Conservation (phyloP, 2,329 filamentous ascomycete species). For the Malbranchea zuffiana region DNA sequence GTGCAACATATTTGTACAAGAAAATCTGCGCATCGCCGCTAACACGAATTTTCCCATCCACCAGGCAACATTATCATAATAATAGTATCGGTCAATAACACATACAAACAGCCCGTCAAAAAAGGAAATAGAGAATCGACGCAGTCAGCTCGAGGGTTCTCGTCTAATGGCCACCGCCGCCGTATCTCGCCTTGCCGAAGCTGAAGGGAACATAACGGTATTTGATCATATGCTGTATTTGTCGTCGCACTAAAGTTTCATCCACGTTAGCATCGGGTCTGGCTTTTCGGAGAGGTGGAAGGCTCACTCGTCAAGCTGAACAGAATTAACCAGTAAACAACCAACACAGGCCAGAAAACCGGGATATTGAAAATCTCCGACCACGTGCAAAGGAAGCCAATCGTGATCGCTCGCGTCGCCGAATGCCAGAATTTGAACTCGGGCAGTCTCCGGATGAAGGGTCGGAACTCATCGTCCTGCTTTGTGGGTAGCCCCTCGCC, state of each 20-base stretch:
- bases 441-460: slow-evolving; percentile 87
- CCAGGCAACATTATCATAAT: no score
- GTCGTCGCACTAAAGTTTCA: slow-evolving; percentile 71
- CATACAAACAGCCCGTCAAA: no score
- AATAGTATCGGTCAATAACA: no score
- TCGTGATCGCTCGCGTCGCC: slow-evolving; percentile 73
- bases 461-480: slow-evolving; percentile 93
- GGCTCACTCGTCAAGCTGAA: slow-evolving; percentile 84
- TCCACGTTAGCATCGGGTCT: slow-evolving; percentile 5
- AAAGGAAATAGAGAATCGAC: no score
- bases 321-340: slow-evolving; percentile 97
- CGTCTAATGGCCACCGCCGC: no score
- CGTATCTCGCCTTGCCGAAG: slow-evolving; percentile 76
- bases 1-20: no score
- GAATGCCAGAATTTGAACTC: slow-evolving; percentile 99
- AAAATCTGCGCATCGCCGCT: no score
- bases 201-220: slow-evolving; percentile 96
- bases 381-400: slow-evolving; percentile 82
- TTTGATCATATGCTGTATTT: slow-evolving; percentile 99
- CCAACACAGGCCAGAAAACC: slow-evolving; percentile 96
- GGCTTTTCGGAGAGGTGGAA: neutral
- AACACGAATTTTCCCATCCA: no score
- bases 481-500: slow-evolving; percentile 83
- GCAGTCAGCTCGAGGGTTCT: no score
- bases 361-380: slow-evolving; percentile 91